Percentiles rank a stretch among this genome's conserved stretches.
These are phyloP conservation scores for Trichoderma harzianum DNA, from an alignment of 2,329 filamentous ascomycete genomes.

Conservation along the genomic window DNA sequence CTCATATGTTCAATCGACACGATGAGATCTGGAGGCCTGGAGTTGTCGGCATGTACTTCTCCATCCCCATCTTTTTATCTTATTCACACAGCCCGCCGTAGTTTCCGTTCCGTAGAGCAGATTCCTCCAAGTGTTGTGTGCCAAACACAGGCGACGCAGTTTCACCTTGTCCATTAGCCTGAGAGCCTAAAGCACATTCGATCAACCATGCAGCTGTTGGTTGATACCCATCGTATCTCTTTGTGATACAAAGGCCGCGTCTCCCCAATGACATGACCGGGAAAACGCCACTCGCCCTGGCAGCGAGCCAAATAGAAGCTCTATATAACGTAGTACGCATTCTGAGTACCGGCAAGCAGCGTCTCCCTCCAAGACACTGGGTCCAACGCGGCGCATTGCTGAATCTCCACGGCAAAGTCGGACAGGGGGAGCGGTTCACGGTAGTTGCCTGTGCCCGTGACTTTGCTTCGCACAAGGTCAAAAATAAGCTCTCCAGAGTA, in stretches of 20 bases:
- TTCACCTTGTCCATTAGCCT: not conserved
- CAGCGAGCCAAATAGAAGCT: slow-evolving; percentile 21
- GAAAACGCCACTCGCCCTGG: slow-evolving; percentile 23
- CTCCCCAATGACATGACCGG: not conserved
- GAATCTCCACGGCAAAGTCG: slow-evolving; percentile 11
- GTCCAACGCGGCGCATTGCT: slow-evolving; percentile 1
- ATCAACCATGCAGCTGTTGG: slow-evolving; percentile 12
- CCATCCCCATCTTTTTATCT: not conserved
- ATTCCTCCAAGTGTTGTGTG: not conserved
- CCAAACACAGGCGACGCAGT: not conserved
- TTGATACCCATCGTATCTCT: not conserved
- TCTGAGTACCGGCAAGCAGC: not conserved
- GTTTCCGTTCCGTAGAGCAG: not conserved
- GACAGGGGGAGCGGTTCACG: not conserved
- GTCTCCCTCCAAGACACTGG: slow-evolving; percentile 4
- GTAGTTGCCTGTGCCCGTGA: not conserved
- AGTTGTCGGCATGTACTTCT: not conserved
- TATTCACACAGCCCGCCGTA: not conserved
- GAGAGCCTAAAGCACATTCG: not conserved
- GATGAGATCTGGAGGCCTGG: no score
- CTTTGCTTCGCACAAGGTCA: not conserved
- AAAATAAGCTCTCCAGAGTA: slow-evolving; percentile 10
- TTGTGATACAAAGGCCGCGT: not conserved
- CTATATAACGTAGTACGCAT: not conserved
- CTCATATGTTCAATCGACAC: not conserved